A percentile compares a stretch with the other conserved stretches of the same genome.
Evolutionary conservation across 2,329 filamentous ascomycete species (phyloP).

Genomic region (Aphanocladium album): DNA sequence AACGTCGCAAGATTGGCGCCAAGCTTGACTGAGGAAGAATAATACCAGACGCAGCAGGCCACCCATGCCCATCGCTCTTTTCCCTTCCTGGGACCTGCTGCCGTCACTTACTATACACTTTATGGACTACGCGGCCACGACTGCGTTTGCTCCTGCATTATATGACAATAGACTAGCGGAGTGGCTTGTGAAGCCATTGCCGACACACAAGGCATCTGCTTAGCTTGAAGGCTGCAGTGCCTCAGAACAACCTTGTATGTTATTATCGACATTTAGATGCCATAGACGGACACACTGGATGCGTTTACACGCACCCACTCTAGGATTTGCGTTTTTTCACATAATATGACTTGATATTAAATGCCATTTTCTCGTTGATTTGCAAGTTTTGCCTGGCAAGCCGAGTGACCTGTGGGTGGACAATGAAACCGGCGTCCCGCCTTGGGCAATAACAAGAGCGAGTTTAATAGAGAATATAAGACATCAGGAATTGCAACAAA

Average conservation of each 20-base stretch:
- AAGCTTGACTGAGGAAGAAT: neutral
- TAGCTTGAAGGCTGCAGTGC: neutral
- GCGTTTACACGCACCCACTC: neutral
- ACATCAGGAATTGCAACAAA: too few relatives aligned
- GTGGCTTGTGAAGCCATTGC: neutral
- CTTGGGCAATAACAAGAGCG: too few relatives aligned
- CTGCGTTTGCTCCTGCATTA: neutral
- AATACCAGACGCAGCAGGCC: neutral
- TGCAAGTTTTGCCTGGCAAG: too few relatives aligned
- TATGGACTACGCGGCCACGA: neutral
- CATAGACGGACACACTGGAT: neutral
- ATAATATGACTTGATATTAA: neutral
- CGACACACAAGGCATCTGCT: neutral
- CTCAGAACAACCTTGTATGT: neutral
- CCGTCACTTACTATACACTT: neutral
- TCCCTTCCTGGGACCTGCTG: neutral
- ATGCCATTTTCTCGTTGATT: neutral
- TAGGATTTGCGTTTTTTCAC: neutral
- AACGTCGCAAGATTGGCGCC: constrained; percentile 14
- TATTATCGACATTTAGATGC: neutral
- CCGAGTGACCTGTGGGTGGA: too few relatives aligned
- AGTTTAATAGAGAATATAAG: too few relatives aligned
- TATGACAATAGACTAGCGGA: neutral
- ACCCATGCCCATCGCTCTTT: neutral
- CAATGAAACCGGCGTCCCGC: too few relatives aligned